phyloP scores from a whole-genome alignment of 208 protist species.

The Crithidia expoeki region DNA sequence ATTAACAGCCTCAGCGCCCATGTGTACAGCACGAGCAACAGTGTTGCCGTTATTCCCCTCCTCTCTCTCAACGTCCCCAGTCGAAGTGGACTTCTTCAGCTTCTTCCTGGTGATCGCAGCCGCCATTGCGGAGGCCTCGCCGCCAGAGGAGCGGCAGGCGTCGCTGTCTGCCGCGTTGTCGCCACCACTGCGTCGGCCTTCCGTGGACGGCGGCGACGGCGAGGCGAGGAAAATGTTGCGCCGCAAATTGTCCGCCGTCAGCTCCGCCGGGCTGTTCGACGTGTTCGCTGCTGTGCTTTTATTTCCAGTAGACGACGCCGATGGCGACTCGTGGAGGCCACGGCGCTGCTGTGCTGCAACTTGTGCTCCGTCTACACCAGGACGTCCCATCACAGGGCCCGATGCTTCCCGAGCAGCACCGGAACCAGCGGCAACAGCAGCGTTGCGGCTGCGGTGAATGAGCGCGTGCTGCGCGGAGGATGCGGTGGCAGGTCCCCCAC shows the following conservation, averaged over 20 bases:
- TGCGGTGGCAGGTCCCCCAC: not conserved
- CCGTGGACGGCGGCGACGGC: conserved; percentile 9
- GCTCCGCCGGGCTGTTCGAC: conserved; percentile 4
- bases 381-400: not conserved
- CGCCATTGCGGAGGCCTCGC: not conserved
- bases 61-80: not conserved
- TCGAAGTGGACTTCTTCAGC: not conserved
- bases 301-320: not conserved
- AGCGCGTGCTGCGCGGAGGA: not conserved
- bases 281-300: not conserved
- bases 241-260: conserved; percentile 35
- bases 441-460: not conserved
- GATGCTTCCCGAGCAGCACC: not conserved
- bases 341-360: not conserved
- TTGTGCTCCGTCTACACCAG: not conserved
- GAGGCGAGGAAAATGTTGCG: conserved; percentile 23
- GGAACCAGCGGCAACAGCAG: not conserved
- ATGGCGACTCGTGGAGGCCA: not conserved
- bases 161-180: not conserved
- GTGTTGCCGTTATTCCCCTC: not conserved
- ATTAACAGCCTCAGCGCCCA: not conserved
- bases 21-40: not conserved
- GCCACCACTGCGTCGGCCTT: conserved; percentile 14
- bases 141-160: not conserved
- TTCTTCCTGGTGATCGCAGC: not conserved